These are phyloP conservation scores for Aspergillus ruber DNA, from an alignment of 2,329 filamentous ascomycete genomes.

Conservation along the genomic window DNA sequence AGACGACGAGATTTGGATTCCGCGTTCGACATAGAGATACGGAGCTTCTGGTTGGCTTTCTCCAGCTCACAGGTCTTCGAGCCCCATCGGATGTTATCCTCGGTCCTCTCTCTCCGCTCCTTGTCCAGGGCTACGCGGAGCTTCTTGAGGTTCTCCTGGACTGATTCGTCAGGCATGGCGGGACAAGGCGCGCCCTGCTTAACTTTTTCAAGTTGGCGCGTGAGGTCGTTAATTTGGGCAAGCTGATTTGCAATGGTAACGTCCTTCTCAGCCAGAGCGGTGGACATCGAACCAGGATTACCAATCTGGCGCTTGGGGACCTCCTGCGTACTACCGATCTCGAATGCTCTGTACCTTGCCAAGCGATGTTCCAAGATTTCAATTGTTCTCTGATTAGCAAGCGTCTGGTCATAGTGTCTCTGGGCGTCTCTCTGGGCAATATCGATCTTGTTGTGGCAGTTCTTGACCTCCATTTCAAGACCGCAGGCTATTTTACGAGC, in stretches of 20 bases:
- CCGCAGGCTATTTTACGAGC: neutral
- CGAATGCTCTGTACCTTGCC: slow-evolving; percentile 1
- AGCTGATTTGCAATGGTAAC: slow-evolving; percentile 8
- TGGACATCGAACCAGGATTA: slow-evolving; percentile 7
- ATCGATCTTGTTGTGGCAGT: slow-evolving; percentile 1
- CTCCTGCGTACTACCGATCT: slow-evolving; percentile 2
- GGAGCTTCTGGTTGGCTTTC: slow-evolving; percentile 12
- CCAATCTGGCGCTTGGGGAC: slow-evolving; percentile 10
- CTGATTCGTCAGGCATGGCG: slow-evolving; percentile 2
- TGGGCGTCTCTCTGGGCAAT: slow-evolving; percentile 10
- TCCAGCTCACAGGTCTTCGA: slow-evolving; percentile 9
- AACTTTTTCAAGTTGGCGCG: slow-evolving; percentile 4
- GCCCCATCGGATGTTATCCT: slow-evolving; percentile 11
- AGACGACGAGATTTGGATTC: neutral
- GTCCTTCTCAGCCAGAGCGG: slow-evolving; percentile 9
- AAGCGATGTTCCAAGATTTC: slow-evolving; percentile 10
- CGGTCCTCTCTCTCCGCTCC: slow-evolving; percentile 8
- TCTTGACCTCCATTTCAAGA: slow-evolving; percentile 2
- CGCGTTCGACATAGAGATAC: slow-evolving; percentile 13
- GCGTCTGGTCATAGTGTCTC: slow-evolving; percentile 4
- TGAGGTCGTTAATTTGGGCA: slow-evolving; percentile 8
- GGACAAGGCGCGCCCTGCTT: slow-evolving; percentile 1
- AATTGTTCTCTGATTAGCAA: slow-evolving; percentile 1
- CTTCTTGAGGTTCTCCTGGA: slow-evolving; percentile 6
- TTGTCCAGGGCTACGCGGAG: slow-evolving; percentile 6